These are phyloP conservation scores for Colletotrichum aenigma DNA, from an alignment of 2,329 filamentous ascomycete species.

Conservation along the genomic window DNA sequence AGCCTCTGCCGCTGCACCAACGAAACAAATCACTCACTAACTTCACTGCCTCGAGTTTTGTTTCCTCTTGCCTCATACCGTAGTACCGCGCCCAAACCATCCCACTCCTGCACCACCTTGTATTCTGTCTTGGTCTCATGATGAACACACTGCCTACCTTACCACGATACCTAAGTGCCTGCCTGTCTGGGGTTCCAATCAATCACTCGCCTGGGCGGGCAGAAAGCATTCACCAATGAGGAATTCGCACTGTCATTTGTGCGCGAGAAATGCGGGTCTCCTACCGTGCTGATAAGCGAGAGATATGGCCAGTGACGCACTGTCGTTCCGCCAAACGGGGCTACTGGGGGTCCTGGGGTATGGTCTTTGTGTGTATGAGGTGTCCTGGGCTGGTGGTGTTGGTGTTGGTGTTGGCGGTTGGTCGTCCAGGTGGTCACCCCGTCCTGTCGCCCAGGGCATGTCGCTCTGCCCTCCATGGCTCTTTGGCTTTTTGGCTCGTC, in stretches of 20 bases:
- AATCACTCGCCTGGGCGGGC: background rate
- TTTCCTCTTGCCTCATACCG: background rate
- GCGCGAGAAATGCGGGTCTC: conserved; percentile 1
- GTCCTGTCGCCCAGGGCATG: background rate
- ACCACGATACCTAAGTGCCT: no score
- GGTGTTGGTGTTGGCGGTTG: background rate
- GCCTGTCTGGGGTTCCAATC: background rate
- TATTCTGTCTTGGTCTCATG: background rate
- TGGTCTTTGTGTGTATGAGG: background rate
- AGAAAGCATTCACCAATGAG: background rate
- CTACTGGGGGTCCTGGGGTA: background rate
- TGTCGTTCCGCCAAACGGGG: background rate
- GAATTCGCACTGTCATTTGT: conserved; percentile 15
- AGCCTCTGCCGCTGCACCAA: background rate
- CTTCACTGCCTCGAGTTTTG: background rate
- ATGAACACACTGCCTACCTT: background rate
- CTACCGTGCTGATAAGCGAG: conserved; percentile 16
- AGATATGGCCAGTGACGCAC: background rate
- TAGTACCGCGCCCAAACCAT: background rate
- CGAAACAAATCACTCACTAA: background rate
- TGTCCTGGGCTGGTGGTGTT: background rate
- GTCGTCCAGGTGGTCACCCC: background rate
- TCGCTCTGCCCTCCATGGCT: background rate
- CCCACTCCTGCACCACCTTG: background rate
- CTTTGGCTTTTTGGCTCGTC: background rate